Base-by-base conservation (phyloP, 1,284 basidiomycete genomes). In the Naganishia liquefaciens region DNA sequence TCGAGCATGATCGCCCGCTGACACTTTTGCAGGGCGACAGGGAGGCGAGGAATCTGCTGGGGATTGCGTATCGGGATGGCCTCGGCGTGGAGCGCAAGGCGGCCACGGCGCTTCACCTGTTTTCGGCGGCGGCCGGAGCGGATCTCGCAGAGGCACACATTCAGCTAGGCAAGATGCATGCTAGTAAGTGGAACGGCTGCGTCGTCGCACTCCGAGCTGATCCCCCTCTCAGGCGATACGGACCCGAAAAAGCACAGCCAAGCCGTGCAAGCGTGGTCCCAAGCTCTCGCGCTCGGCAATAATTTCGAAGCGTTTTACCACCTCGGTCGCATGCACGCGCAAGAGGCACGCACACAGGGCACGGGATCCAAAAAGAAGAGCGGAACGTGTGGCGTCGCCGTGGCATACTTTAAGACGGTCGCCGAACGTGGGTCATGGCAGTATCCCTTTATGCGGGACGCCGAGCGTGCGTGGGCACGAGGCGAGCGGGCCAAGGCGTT, bases 221-320 rank as follows among this genome's bases (percentile, higher is more conserved):
- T 37, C 52, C 54, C 19, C 37, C 37, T 15, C 42, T 49, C 33
- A 40, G 40, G 55, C 21, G 42, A 44, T 39, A 39, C 65, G 47
- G 46, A 62, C 37, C 19, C 64, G n/a, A n/a, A 81, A 67, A 70
- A 74, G 50, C 65, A 69, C 25, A 66, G 68, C 23, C 55, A 60
- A 28, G 55, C 55, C 21, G 55, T 60, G 15, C 55, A 60, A 39
- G 47, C 55, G 13, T 60, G 55, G 55, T 60, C 55, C 19, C 55
- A 60, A 27, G 55, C 96, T 75, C 82, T 83, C 17, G 93, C 93
- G 10, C 81, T 93, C 58, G 86, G 89, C 1, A 93, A 92, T 6
- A 88, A 89, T 0, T 93, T 94, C 68, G 93, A 97, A 75, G 89
- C 92, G 0, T 94, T 90, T 78, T 93, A 93, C 79, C 92, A 94